A percentile compares a stretch with the other conserved stretches of the same genome.
These are phyloP conservation scores for Populus davidiana DNA, from an alignment of 345 rosid genomes.

Conservation along the genomic window DNA sequence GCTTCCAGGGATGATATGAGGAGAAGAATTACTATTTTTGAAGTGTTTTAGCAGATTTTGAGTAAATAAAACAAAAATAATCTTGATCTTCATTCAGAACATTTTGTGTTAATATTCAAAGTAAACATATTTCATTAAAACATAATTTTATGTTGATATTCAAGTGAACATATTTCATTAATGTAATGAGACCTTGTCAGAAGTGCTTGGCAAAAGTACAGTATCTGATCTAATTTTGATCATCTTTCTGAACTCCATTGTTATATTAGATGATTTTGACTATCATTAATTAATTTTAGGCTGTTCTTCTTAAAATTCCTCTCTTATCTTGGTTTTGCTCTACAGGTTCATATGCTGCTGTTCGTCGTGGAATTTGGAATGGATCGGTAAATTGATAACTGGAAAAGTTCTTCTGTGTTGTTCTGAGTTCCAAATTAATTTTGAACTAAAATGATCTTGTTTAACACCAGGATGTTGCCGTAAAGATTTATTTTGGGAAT, in stretches of 20 bases:
- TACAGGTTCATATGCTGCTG: constrained; percentile 74
- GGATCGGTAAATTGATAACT: constrained; percentile 55
- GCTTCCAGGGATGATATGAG: neutral
- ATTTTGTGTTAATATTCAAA: neutral
- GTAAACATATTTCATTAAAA: too few species aligned
- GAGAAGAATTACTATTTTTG: neutral
- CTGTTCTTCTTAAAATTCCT: neutral
- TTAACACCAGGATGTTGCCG: constrained; percentile 69
- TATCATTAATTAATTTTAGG: neutral
- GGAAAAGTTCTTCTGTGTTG: neutral
- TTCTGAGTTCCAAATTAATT: neutral
- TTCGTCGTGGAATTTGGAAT: constrained; percentile 72
- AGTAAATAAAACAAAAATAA: neutral
- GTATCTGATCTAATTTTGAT: neutral
- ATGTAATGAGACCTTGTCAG: neutral
- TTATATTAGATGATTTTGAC: neutral
- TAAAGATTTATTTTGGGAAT: constrained; percentile 68
- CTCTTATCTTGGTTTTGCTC: neutral
- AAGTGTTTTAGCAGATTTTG: neutral
- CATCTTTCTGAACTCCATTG: neutral
- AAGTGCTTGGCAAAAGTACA: neutral
- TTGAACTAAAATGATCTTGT: constrained; percentile 2
- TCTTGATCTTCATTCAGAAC: neutral
- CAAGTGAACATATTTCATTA: neutral
- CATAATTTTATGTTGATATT: too few species aligned